These are phyloP conservation scores for Salicornia ramosissima DNA, from an alignment of 148 eudicot species.

Conservation along the genomic window DNA sequence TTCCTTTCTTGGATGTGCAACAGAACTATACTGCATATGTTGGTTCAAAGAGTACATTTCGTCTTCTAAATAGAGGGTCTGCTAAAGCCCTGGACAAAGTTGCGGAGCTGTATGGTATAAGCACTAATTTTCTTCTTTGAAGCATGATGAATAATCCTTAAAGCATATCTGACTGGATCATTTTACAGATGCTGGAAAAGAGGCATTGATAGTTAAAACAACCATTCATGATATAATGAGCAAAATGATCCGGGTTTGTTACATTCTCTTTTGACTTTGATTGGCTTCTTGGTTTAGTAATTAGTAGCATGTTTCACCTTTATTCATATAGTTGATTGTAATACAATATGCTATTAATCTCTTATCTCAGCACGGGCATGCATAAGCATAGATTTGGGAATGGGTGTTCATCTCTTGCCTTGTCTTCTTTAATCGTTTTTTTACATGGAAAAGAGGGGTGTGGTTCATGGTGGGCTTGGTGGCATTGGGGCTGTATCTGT, in stretches of 20 bases:
- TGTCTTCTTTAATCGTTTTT: neutral
- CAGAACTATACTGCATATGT: conserved; percentile 87
- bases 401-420: neutral
- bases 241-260: conserved; percentile 84
- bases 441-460: neutral
- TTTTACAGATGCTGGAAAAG: conserved; percentile 81
- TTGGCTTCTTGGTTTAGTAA: neutral
- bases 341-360: neutral
- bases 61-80: conserved; percentile 96
- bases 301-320: neutral
- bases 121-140: conserved; percentile 17
- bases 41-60: conserved; percentile 92
- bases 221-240: conserved; percentile 98
- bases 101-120: conserved; percentile 89
- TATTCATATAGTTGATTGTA: neutral
- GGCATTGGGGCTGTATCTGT: too few species aligned
- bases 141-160: conserved; percentile 1
- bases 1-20: conserved; percentile 15
- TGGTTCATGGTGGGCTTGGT: neutral
- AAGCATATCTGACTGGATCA: conserved; percentile 11
- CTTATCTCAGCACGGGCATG: too few species aligned
- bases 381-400: neutral
- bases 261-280: conserved; percentile 6
- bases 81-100: conserved; percentile 99
- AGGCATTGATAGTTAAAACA: conserved; percentile 82